Percentiles rank a stretch among this genome's conserved stretches.
Evolutionary conservation across 306 rosid genomes (phyloP).

Genomic region (Prunus davidiana): DNA sequence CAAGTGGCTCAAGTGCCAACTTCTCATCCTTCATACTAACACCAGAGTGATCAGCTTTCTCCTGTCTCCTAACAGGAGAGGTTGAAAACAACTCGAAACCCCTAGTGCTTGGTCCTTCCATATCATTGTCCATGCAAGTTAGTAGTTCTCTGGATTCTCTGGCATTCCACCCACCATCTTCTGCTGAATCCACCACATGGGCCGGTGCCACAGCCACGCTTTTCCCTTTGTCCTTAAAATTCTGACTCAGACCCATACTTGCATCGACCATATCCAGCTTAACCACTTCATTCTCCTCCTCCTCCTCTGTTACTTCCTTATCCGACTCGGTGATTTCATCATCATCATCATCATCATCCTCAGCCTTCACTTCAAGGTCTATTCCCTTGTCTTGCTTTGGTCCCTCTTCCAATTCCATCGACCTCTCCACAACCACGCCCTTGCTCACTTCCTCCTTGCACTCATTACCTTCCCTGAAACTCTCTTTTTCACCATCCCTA

Average conservation of each 20-base stretch:
- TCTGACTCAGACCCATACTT: slow-evolving; percentile 36
- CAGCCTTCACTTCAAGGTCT: slow-evolving; percentile 41
- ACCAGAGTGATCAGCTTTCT: slow-evolving; percentile 47
- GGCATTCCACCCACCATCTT: slow-evolving; percentile 49
- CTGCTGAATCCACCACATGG: slow-evolving; percentile 44
- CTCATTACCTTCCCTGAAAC: slow-evolving; percentile 29
- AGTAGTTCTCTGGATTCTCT: slow-evolving; percentile 51
- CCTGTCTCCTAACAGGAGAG: slow-evolving; percentile 76
- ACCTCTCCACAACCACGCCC: slow-evolving; percentile 21
- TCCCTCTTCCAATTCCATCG: slow-evolving; percentile 31
- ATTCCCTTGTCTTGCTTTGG: slow-evolving; percentile 35
- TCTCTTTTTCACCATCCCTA: slow-evolving; percentile 23
- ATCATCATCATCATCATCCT: slow-evolving; percentile 32
- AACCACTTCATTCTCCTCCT: slow-evolving; percentile 31
- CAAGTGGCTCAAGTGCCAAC: slow-evolving; percentile 65
- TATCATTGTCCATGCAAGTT: slow-evolving; percentile 40
- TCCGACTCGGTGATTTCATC: slow-evolving; percentile 37
- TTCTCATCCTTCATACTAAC: slow-evolving; percentile 51
- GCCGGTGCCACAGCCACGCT: slow-evolving; percentile 47
- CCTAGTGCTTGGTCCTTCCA: slow-evolving; percentile 87
- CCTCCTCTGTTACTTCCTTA: slow-evolving; percentile 34
- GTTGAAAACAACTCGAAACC: slow-evolving; percentile 80
- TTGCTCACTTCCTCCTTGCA: slow-evolving; percentile 22
- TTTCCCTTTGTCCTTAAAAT: slow-evolving; percentile 83
- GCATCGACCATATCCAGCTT: slow-evolving; percentile 28